A percentile compares a stretch with the other conserved stretches of the same genome.
phyloP scores from a whole-genome alignment of 148 eudicot genomes.

The Salicornia ramosissima region DNA sequence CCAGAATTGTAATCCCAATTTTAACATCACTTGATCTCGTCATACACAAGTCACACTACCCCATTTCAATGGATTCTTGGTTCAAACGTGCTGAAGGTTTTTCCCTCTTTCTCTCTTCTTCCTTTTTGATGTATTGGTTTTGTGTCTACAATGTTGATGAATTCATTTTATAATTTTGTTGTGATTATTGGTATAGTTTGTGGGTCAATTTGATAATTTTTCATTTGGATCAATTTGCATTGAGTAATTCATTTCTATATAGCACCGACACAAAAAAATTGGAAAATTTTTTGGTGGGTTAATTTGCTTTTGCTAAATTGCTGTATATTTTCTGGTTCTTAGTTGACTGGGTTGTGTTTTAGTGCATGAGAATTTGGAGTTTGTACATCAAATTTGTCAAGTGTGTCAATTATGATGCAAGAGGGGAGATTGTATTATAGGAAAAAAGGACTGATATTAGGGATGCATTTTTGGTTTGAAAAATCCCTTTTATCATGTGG shows the following conservation, averaged over 20 bases:
- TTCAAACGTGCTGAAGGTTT: conserved; percentile 90
- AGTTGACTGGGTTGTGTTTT: not conserved
- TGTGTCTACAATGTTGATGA: conserved; percentile 7
- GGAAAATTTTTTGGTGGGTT: not conserved
- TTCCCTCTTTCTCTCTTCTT: not conserved
- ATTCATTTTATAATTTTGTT: not conserved
- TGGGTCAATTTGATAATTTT: not conserved
- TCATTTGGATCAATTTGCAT: conserved; percentile 24
- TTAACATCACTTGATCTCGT: conserved; percentile 22
- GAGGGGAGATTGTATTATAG: conserved; percentile 2
- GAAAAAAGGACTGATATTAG: not conserved
- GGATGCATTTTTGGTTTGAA: not conserved
- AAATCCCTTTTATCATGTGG: conserved; percentile 1
- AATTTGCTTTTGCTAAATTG: conserved; percentile 6
- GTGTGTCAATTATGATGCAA: not conserved
- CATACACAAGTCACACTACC: not conserved
- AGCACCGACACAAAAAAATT: conserved; percentile 19
- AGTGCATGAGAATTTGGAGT: not conserved
- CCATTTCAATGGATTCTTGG: conserved; percentile 60
- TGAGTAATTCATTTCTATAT: conserved; percentile 2
- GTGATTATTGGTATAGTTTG: not conserved
- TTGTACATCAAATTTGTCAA: not conserved
- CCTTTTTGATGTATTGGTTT: not conserved
- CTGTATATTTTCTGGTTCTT: not conserved
- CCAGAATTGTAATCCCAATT: not conserved